These are phyloP conservation scores for Amylostereum chailletii DNA, from an alignment of 1,284 basidiomycete species.

Conservation along the genomic window DNA sequence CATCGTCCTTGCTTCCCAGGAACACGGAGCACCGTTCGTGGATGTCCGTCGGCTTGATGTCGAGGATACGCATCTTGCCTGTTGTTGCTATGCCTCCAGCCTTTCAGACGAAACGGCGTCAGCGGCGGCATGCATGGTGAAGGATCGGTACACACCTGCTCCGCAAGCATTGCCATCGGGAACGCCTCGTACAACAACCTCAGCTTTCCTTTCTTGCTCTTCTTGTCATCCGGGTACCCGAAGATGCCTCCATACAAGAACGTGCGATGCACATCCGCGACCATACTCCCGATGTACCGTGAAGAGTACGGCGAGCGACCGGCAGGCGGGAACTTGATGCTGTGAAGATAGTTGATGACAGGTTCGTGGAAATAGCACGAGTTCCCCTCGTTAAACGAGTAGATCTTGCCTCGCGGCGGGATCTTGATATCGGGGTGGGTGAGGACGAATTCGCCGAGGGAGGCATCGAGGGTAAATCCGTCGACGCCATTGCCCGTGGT, in stretches of 20 bases:
- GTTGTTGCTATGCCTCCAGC: slow-evolving; percentile 97
- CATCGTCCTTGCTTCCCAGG: slow-evolving; percentile 92
- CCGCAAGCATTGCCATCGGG: slow-evolving; percentile 97
- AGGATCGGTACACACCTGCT: slow-evolving; percentile 59
- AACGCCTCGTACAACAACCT: slow-evolving; percentile 96
- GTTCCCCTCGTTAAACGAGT: slow-evolving; percentile 99
- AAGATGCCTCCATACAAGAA: slow-evolving; percentile 98
- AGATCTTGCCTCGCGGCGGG: slow-evolving; percentile 94
- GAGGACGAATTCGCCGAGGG: slow-evolving; percentile 97
- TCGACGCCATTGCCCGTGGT: slow-evolving; percentile 96
- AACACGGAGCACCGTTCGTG: slow-evolving; percentile 94
- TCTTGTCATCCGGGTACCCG: slow-evolving; percentile 97
- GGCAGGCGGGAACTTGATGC: slow-evolving; percentile 83
- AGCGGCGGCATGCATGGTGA: background rate
- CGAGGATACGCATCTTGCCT: slow-evolving; percentile 85
- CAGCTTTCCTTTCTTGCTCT: slow-evolving; percentile 93
- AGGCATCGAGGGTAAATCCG: slow-evolving; percentile 95
- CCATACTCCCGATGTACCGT: slow-evolving; percentile 99
- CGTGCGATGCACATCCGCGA: slow-evolving; percentile 95
- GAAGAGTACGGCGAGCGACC: slow-evolving; percentile 83
- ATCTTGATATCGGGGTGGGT: slow-evolving; percentile 97
- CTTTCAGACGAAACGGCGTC: slow-evolving; percentile 28
- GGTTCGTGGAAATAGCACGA: slow-evolving; percentile 89
- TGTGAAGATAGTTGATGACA: slow-evolving; percentile 83
- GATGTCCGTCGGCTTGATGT: slow-evolving; percentile 83